Percentiles rank a stretch among this genome's conserved stretches.
Evolutionary conservation across 805 yeast genomes (phyloP).

Genomic region (Candida insectorum): DNA sequence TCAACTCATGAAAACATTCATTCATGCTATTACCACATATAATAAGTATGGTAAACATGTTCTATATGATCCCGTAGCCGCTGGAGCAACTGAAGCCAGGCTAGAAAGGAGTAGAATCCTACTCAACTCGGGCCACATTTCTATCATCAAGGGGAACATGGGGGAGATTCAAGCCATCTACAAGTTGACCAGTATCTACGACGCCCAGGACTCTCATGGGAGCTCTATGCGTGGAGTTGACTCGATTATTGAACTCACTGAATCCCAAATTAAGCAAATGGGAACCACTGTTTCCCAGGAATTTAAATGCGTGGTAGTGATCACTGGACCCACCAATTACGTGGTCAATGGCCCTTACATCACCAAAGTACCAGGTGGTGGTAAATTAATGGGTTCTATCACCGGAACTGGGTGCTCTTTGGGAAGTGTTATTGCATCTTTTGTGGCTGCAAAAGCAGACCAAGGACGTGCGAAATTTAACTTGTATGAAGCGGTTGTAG

Average conservation of each 20-base stretch:
- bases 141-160: slow-evolving; percentile 79
- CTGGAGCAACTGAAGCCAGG: slow-evolving; percentile 73
- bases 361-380: slow-evolving; percentile 51
- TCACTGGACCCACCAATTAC: slow-evolving; percentile 54
- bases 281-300: slow-evolving; percentile 49
- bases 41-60: slow-evolving; percentile 56
- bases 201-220: slow-evolving; percentile 16
- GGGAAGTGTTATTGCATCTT: slow-evolving; percentile 67
- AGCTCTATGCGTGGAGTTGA: slow-evolving; percentile 74
- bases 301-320: slow-evolving; percentile 59
- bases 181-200: slow-evolving; percentile 23
- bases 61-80: slow-evolving; percentile 90
- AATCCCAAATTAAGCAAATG: slow-evolving; percentile 29
- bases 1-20: slow-evolving; percentile 38
- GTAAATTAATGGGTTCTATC: slow-evolving; percentile 56
- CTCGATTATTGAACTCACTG: slow-evolving; percentile 24
- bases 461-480: slow-evolving; percentile 14
- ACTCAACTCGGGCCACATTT: slow-evolving; percentile 53
- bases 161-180: slow-evolving; percentile 75
- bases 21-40: slow-evolving; percentile 56
- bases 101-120: slow-evolving; percentile 44
- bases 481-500: slow-evolving; percentile 45
- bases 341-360: slow-evolving; percentile 17
- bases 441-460: slow-evolving; percentile 43
- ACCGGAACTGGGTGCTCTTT: slow-evolving; percentile 86